phyloP scores from a whole-genome alignment of 1,284 basidiomycete species.

The Marasmius tenuissimus region DNA sequence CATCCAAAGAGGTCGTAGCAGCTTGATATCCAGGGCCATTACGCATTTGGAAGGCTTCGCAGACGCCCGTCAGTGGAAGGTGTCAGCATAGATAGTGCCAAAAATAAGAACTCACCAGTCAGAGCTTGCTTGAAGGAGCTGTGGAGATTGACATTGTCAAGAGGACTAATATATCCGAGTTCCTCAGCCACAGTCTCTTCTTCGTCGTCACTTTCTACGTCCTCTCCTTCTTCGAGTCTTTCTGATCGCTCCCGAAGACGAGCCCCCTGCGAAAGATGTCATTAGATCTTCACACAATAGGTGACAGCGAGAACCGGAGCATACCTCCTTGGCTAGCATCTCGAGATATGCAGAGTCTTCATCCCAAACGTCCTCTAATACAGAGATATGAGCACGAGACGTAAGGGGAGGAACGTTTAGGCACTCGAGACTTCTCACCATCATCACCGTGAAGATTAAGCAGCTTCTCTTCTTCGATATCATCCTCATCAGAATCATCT shows the following conservation, averaged over 20 bases:
- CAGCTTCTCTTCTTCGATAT: slow-evolving; percentile 55
- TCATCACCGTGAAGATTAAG: slow-evolving; percentile 75
- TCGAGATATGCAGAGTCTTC: slow-evolving; percentile 83
- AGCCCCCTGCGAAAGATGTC: slow-evolving; percentile 48
- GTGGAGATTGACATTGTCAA: slow-evolving; percentile 75
- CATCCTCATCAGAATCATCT: slow-evolving; percentile 64
- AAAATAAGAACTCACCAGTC: slow-evolving; percentile 47
- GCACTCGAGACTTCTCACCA: slow-evolving; percentile 39
- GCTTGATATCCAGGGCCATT: slow-evolving; percentile 66
- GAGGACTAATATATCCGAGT: slow-evolving; percentile 75
- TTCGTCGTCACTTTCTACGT: slow-evolving; percentile 49
- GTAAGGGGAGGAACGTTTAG: neutral
- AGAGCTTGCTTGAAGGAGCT: slow-evolving; percentile 72
- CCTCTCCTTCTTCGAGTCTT: slow-evolving; percentile 36
- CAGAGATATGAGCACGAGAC: slow-evolving; percentile 10
- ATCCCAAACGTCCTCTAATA: slow-evolving; percentile 77
- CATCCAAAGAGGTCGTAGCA: slow-evolving; percentile 65
- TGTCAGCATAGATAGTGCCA: slow-evolving; percentile 1
- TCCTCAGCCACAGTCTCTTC: slow-evolving; percentile 74
- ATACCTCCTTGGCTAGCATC: slow-evolving; percentile 76
- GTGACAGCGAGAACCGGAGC: slow-evolving; percentile 15
- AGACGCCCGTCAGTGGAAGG: slow-evolving; percentile 2
- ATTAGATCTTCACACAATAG: slow-evolving; percentile 3
- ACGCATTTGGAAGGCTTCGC: slow-evolving; percentile 70
- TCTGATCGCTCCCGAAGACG: slow-evolving; percentile 65